Evolutionary conservation across 352 stramenopile species (phyloP), one percentile per base, ranked within the genome.

Genomic region (Phytophthora tubulina): DNA sequence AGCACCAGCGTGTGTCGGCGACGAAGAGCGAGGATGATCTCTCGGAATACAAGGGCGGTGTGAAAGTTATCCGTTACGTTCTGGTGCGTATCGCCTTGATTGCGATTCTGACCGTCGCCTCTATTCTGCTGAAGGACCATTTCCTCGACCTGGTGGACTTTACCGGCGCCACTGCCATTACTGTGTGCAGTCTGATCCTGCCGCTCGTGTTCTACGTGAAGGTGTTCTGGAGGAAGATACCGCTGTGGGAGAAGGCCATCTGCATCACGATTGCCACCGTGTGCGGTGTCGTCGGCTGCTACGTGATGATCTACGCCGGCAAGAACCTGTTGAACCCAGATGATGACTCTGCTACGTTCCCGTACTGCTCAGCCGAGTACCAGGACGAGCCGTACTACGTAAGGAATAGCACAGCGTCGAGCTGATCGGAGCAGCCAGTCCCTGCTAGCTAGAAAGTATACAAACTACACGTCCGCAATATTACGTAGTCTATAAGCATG

Each of bases 101-200:
- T 27, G 63, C 63, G n/a, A 46, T 78, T 35, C 60, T 80, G 31
- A 51, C 73, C 3, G 39, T 76, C 17, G 45, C 76, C 7, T 73
- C 77, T 4, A 76, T 82, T 21, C 44, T 78, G 14, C 65, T 80
- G 13, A 57, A 57, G 9, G 60, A 84, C 60, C 42, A 79, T 13
- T 80, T 84, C 46, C 52, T 66, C 48, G 77, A 81, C 51, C 57
- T 84, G 6, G 54, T 79, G 39, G 77, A 84, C 53, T 84, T 84
- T 35, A 80, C 72, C 15, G 77, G 77, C 8, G 71, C 77, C 42
- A 78, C 75, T 11, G 50, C 61, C 54, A 80, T 79, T 11, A 70
- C 74, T 4, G 46, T 76, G 8, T 78, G 67, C 60, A 82, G 75
- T 49, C 63, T 83, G 33, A 75, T 82, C 9, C 41, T 84, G 27